Conservation (phyloP, 441 rosid genomes). For the Brassica hybrid region DNA sequence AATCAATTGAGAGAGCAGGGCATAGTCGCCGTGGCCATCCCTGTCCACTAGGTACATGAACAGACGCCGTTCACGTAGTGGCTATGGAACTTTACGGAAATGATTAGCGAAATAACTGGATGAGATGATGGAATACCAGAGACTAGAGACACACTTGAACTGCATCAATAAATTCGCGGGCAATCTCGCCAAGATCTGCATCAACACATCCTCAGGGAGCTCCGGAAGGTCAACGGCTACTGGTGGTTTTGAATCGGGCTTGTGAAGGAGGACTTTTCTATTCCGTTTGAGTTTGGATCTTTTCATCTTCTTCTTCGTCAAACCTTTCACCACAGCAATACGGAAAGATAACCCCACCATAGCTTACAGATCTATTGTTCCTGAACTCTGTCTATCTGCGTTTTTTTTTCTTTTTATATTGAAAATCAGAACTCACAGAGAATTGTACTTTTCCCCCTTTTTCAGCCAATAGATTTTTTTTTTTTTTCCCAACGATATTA, state of each 20-base stretch:
- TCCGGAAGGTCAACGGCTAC: not conserved
- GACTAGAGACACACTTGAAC: not conserved
- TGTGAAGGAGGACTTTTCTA: not conserved
- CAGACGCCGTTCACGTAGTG: not conserved
- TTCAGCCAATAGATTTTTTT: too few relatives aligned
- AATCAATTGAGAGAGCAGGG: not conserved
- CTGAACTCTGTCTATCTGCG: not conserved
- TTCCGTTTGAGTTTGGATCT: not conserved
- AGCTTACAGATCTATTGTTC: not conserved
- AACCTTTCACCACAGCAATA: not conserved
- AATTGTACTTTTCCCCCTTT: too few relatives aligned
- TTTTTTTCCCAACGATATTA: too few relatives aligned
- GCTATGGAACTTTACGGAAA: not conserved
- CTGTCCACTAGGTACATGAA: not conserved
- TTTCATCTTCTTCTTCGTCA: not conserved
- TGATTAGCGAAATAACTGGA: not conserved
- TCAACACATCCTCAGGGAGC: conserved; percentile 6
- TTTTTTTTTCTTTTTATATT: not conserved
- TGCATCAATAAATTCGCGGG: not conserved
- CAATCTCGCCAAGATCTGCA: conserved; percentile 1
- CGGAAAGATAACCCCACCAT: not conserved
- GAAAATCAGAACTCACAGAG: too few relatives aligned
- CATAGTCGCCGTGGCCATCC: not conserved
- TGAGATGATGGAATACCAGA: not conserved
- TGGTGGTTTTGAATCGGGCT: not conserved